These are phyloP conservation scores for Cyberlindnera nakhonratchasimensis DNA, from an alignment of 805 yeast species.

Conservation along the genomic window DNA sequence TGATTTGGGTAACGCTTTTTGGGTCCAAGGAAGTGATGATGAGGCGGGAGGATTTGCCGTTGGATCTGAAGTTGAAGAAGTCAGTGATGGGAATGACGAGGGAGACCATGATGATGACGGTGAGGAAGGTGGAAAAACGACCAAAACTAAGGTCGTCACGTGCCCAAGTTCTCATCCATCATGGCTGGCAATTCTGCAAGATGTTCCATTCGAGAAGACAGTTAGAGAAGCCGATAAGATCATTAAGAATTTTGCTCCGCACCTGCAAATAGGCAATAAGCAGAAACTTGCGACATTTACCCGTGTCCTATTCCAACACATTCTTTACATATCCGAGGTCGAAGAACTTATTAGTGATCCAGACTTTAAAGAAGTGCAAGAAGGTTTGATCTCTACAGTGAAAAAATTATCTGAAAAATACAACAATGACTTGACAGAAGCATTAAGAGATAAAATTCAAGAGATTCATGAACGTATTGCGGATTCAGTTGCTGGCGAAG, in stretches of 20 bases:
- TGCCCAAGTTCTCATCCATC: slow-evolving; percentile 52
- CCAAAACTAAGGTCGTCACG: slow-evolving; percentile 18
- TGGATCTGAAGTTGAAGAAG: slow-evolving; percentile 29
- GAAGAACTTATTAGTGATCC: slow-evolving; percentile 33
- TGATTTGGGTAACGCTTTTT: slow-evolving; percentile 64
- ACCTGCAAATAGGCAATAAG: slow-evolving; percentile 77
- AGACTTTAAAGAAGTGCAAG: slow-evolving; percentile 35
- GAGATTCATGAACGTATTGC: slow-evolving; percentile 53
- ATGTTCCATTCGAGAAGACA: slow-evolving; percentile 39
- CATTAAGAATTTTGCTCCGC: slow-evolving; percentile 64
- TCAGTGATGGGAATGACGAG: slow-evolving; percentile 12
- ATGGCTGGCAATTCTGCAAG: slow-evolving; percentile 34
- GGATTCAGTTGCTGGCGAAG: slow-evolving; percentile 27
- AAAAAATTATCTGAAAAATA: slow-evolving; percentile 62
- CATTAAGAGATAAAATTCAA: slow-evolving; percentile 53
- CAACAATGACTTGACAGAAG: slow-evolving; percentile 59
- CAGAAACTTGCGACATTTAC: slow-evolving; percentile 64
- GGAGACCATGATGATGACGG: slow-evolving; percentile 34
- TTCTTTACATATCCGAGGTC: slow-evolving; percentile 45
- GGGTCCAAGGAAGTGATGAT: slow-evolving; percentile 54
- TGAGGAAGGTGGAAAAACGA: slow-evolving; percentile 19
- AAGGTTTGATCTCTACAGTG: slow-evolving; percentile 43
- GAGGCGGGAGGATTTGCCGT: slow-evolving; percentile 43
- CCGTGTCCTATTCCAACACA: slow-evolving; percentile 59
- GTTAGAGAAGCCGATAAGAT: slow-evolving; percentile 50